Base-by-base conservation (phyloP, 495 filamentous ascomycete species). In the Acidiella bohemica region DNA sequence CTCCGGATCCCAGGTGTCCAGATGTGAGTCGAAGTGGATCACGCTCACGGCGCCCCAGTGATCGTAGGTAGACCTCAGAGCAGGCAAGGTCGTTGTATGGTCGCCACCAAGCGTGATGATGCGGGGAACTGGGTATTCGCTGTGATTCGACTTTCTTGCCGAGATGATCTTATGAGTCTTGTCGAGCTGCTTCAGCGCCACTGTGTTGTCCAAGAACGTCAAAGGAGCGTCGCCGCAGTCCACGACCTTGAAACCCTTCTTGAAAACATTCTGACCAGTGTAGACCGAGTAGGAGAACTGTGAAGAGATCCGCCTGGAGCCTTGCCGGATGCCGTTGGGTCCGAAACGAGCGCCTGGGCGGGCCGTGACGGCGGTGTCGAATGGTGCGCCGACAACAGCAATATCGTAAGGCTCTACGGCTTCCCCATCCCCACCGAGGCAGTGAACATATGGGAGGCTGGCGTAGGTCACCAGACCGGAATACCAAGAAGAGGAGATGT, bases 351-450 rank as follows among this genome's bases (percentile, higher is more conserved):
- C 66, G n/a, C 67, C 68, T 10, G 63, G 68, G 22, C 68, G 49
- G 33, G 54, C 65, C 4, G 67, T 70, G 11, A 67, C 65, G 12
- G 44, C 59, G 14, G 68, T 72, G 51, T 72, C 68, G 48, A 71
- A 72, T 5, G 68, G 68, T 5, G 67, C 68, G 66, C 81, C 82
- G 20, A 92, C 53, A 56, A 92, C 40, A 14, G 83, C 84, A 58
- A 90, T 87, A 44, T 92, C 84, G 51, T 76, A 90, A 51, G 66
- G 73, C 48, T 77, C 70, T 2, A 60, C 55, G 13, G 71, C 49
- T 10, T 46, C 28, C 14, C 28, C 31, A 3, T 40, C 36, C 13
- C 23, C 35, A 11, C 51, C 53, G n/a, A 63, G 48, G 41, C 60
- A 63, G 46, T 62, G 50, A n/a, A 69, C 59, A 47, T 70, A 64